phyloP scores from a whole-genome alignment of 2,329 filamentous ascomycete species.

The Albophoma yamanashiensis region DNA sequence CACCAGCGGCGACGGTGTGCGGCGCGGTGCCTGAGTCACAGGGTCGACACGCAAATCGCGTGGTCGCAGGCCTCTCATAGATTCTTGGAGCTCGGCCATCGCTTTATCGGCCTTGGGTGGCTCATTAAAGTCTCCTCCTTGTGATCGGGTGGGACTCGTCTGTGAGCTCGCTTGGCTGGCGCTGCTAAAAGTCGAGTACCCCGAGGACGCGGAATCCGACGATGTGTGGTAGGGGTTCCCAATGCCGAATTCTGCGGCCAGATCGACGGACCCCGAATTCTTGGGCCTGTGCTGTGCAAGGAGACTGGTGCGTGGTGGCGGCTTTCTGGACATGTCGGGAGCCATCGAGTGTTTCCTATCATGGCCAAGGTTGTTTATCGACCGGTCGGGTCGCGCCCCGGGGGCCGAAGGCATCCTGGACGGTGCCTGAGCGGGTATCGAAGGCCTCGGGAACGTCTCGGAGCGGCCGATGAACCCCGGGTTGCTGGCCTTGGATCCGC shows the following conservation, averaged over 20 bases:
- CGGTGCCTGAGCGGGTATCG: conserved; percentile 24
- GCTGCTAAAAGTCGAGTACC: conserved; percentile 48
- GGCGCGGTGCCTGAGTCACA: conserved; percentile 14
- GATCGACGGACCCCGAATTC: conserved; percentile 35
- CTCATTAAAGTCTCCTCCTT: conserved; percentile 21
- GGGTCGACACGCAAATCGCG: conserved; percentile 23
- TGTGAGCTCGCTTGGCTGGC: conserved; percentile 50
- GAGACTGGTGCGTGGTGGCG: conserved; percentile 40
- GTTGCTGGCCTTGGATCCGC: conserved; percentile 25
- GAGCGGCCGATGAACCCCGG: conserved; percentile 32
- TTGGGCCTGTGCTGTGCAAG: conserved; percentile 27
- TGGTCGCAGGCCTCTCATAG: conserved; percentile 27
- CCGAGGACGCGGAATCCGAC: conserved; percentile 55
- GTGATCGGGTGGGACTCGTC: conserved; percentile 29
- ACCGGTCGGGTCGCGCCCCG: conserved; percentile 27
- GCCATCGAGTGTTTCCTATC: conserved; percentile 31
- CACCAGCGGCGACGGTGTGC: conserved; percentile 12
- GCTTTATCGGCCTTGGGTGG: conserved; percentile 32
- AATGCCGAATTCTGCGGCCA: conserved; percentile 48
- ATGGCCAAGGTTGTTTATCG: conserved; percentile 15
- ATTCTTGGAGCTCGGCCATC: conserved; percentile 45
- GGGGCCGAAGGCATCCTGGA: conserved; percentile 37
- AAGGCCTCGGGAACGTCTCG: conserved; percentile 40
- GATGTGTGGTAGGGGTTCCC: conserved; percentile 55
- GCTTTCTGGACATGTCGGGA: conserved; percentile 38